Conservation (phyloP, 2,329 filamentous ascomycete genomes). For the Helminthosporium solani region DNA sequence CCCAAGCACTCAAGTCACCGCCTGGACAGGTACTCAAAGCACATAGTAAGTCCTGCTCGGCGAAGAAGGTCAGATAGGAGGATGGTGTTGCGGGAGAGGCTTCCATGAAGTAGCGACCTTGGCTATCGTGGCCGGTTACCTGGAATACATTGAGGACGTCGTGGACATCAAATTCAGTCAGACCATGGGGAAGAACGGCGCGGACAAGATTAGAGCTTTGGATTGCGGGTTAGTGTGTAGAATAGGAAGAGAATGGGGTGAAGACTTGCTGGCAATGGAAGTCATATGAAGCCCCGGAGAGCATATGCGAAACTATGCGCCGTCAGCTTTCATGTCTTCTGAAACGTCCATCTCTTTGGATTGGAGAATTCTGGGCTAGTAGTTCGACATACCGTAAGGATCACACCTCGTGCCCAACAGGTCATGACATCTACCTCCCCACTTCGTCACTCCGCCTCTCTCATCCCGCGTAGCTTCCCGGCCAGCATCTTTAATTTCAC, state of each 20-base stretch:
- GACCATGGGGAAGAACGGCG: constrained; percentile 66
- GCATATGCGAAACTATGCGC: constrained; percentile 63
- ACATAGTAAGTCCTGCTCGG: constrained; percentile 72
- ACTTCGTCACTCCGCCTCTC: constrained; percentile 53
- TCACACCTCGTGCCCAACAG: constrained; percentile 80
- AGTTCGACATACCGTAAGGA: constrained; percentile 59
- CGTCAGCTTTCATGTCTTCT: neutral
- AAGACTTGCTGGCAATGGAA: constrained; percentile 69
- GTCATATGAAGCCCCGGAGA: constrained; percentile 71
- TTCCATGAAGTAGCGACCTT: constrained; percentile 56
- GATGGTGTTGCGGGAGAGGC: constrained; percentile 30
- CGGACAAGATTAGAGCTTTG: constrained; percentile 69
- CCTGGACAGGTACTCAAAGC: constrained; percentile 72
- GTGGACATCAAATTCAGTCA: constrained; percentile 74
- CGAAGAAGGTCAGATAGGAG: constrained; percentile 71
- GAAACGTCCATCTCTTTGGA: no score
- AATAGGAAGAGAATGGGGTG: neutral
- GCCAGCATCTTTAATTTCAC: constrained; percentile 59
- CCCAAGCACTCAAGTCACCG: constrained; percentile 79
- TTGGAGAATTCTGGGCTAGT: neutral
- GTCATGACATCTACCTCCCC: constrained; percentile 71
- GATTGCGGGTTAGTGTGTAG: neutral
- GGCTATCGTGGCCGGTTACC: constrained; percentile 71
- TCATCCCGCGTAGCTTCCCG: constrained; percentile 47
- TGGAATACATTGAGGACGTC: constrained; percentile 88